A percentile compares a stretch with the other conserved stretches of the same genome.
These are phyloP conservation scores for Syzygium aromaticum DNA, from an alignment of 345 rosid genomes.

Conservation along the genomic window DNA sequence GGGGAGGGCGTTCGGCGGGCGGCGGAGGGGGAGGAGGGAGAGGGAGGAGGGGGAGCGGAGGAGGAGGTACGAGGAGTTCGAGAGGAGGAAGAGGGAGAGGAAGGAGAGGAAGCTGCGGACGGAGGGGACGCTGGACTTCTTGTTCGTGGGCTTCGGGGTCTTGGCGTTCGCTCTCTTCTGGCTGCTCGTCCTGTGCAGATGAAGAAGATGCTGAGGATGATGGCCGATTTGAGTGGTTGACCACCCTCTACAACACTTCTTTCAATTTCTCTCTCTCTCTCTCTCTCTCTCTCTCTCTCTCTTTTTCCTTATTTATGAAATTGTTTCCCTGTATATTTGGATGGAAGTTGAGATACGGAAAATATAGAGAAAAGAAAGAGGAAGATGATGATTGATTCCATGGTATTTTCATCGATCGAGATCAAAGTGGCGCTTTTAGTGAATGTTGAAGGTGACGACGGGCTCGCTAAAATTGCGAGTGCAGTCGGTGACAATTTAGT, in stretches of 20 bases:
- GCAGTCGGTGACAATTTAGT: background rate
- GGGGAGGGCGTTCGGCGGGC: constrained; percentile 28
- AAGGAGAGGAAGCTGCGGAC: constrained; percentile 35
- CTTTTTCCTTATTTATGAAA: background rate
- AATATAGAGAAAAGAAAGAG: background rate
- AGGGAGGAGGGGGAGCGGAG: background rate
- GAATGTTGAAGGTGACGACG: background rate
- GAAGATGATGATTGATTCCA: background rate
- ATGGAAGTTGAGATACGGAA: background rate
- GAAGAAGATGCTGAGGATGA: background rate
- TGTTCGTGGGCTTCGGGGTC: constrained; percentile 40
- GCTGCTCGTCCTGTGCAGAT: background rate
- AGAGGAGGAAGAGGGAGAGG: constrained; percentile 36
- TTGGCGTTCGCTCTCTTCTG: background rate
- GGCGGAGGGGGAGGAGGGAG: constrained; percentile 39
- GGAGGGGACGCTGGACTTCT: constrained; percentile 43
- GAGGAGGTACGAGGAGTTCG: constrained; percentile 23
- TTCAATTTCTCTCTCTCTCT: background rate
- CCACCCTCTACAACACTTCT: too few species aligned
- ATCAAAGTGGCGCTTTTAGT: background rate
- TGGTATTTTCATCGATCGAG: background rate
- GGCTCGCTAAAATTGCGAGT: background rate
- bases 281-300: rapidly evolving
- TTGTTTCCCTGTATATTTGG: background rate
- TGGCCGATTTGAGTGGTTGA: background rate